phyloP scores from a whole-genome alignment of 2,329 filamentous ascomycete species.

The Sporothrix protearum region DNA sequence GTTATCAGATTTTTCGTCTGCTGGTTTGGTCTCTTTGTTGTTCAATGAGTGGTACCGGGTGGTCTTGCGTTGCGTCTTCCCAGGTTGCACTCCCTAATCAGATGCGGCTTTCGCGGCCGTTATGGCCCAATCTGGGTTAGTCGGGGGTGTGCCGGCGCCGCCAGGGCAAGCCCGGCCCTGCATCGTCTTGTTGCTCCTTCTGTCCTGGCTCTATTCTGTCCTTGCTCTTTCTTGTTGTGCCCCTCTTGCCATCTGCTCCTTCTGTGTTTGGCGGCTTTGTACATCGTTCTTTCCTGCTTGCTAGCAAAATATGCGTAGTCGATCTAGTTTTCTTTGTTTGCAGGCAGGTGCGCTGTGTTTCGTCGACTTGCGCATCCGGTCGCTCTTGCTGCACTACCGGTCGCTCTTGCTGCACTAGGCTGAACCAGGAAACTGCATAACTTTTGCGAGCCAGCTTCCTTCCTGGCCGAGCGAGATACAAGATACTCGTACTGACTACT shows the following conservation, averaged over 20 bases:
- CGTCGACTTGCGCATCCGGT: background rate
- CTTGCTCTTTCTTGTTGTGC: background rate
- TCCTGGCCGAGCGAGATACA: background rate
- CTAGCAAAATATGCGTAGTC: background rate
- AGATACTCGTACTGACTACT: too few species aligned
- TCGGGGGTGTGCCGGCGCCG: background rate
- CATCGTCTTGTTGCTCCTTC: background rate
- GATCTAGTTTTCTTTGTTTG: background rate
- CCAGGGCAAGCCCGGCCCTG: background rate
- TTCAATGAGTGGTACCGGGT: background rate
- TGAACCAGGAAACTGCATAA: slow-evolving; percentile 11
- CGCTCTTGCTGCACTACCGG: background rate
- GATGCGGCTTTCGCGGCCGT: slow-evolving; percentile 17
- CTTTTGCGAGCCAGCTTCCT: background rate
- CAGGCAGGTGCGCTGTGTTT: background rate
- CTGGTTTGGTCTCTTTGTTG: background rate
- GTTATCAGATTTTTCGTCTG: slow-evolving; percentile 21
- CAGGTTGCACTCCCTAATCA: slow-evolving; percentile 17
- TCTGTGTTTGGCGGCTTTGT: background rate
- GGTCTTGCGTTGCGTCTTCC: background rate
- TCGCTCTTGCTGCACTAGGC: background rate
- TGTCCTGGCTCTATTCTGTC: background rate
- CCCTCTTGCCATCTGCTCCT: background rate
- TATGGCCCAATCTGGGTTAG: background rate
- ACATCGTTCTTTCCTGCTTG: background rate